A percentile compares a stretch with the other conserved stretches of the same genome.
Conservation (phyloP, 768 basidiomycete genomes). For the Termitomyces sp. region DNA sequence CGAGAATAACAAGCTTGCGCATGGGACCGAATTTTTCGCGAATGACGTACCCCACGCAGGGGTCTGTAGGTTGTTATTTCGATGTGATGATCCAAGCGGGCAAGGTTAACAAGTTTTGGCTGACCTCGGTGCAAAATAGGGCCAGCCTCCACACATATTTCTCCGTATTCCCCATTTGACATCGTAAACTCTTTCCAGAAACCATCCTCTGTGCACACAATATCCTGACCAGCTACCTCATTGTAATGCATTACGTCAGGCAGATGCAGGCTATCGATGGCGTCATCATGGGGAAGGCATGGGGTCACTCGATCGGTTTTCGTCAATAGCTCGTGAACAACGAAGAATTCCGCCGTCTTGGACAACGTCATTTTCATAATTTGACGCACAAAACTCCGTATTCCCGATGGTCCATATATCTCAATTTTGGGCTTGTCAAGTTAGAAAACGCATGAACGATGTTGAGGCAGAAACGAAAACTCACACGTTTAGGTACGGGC, state of each 20-base stretch:
- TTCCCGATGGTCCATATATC: slow-evolving; percentile 76
- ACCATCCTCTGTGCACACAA: slow-evolving; percentile 51
- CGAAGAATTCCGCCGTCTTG: slow-evolving; percentile 56
- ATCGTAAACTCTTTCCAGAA: slow-evolving; percentile 60
- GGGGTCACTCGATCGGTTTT: slow-evolving; percentile 50
- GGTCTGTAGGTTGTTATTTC: slow-evolving; percentile 40
- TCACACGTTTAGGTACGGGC: slow-evolving; percentile 15
- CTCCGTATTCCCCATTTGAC: slow-evolving; percentile 33
- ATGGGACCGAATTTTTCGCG: slow-evolving; percentile 45
- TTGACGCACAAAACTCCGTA: slow-evolving; percentile 71
- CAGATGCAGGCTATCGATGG: slow-evolving; percentile 15
- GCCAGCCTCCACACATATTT: slow-evolving; percentile 65
- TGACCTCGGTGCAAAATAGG: slow-evolving; percentile 75
- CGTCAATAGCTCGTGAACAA: slow-evolving; percentile 75
- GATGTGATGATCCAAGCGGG: background rate
- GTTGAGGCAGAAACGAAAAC: background rate
- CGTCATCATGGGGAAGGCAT: slow-evolving; percentile 32
- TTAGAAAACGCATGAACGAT: slow-evolving; percentile 1
- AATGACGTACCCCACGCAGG: slow-evolving; percentile 78
- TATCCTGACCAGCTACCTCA: slow-evolving; percentile 61
- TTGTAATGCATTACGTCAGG: slow-evolving; percentile 51
- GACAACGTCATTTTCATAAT: slow-evolving; percentile 67
- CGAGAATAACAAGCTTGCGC: slow-evolving; percentile 72
- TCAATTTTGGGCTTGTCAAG: slow-evolving; percentile 49
- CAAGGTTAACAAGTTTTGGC: slow-evolving; percentile 13